phyloP scores from a whole-genome alignment of 2,329 filamentous ascomycete species.

The Fusarium transvaalense region DNA sequence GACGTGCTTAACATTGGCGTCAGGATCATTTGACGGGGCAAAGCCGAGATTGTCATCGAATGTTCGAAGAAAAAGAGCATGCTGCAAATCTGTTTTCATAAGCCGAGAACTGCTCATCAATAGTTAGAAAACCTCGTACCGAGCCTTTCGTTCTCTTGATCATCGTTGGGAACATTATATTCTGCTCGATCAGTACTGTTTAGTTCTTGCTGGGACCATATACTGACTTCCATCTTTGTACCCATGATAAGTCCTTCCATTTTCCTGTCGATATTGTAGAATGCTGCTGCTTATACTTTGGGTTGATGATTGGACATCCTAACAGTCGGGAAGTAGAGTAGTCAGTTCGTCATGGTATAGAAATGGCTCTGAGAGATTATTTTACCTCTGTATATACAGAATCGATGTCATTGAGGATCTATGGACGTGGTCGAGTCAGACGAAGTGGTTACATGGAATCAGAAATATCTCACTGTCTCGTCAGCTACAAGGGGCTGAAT shows the following conservation, averaged over 20 bases:
- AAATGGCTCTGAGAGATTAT: accelerated
- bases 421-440: neutral
- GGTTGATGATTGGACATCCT: slow-evolving; percentile 11
- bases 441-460: accelerated
- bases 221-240: slow-evolving; percentile 34
- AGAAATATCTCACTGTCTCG: neutral
- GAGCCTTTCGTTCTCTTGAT: slow-evolving; percentile 28
- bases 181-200: neutral
- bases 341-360: accelerated
- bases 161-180: slow-evolving; percentile 30
- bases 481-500: slow-evolving; percentile 18
- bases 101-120: accelerated
- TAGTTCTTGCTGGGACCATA: accelerated
- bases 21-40: neutral
- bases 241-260: slow-evolving; percentile 22
- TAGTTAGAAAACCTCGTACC: neutral
- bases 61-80: slow-evolving; percentile 22
- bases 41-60: slow-evolving; percentile 23
- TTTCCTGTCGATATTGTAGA: slow-evolving; percentile 27
- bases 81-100: slow-evolving; percentile 11
- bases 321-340: accelerated
- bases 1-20: slow-evolving; percentile 12
- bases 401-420: neutral
- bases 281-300: slow-evolving; percentile 27
- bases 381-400: slow-evolving; percentile 8